Conservation (phyloP, 164 flowering plant genomes). For the Platanus orientalis region DNA sequence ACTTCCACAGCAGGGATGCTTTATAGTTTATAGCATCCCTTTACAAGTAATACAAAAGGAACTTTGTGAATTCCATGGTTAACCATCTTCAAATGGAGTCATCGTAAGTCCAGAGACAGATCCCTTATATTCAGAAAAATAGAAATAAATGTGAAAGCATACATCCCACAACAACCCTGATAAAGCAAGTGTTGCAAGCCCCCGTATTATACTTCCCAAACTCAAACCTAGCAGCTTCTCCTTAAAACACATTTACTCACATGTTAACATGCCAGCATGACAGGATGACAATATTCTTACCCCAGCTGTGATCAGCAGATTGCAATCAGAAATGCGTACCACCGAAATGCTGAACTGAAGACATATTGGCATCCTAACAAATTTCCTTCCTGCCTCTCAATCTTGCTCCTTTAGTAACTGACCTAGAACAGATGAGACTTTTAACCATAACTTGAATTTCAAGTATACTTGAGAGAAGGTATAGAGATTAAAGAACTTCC, state of each 20-base stretch:
- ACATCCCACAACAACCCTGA: constrained; percentile 5
- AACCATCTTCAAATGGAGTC: constrained; percentile 16
- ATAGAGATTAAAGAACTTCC: neutral
- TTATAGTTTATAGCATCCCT: constrained; percentile 10
- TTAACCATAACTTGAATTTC: neutral
- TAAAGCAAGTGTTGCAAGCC: constrained; percentile 3
- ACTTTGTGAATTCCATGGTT: constrained; percentile 12
- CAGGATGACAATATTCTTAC: too few relatives aligned
- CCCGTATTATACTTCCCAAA: neutral
- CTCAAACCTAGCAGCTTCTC: constrained; percentile 8
- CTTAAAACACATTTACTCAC: constrained; percentile 15
- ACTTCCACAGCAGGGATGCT: constrained; percentile 8
- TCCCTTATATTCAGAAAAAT: constrained; percentile 2
- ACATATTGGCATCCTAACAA: neutral
- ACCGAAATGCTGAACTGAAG: neutral
- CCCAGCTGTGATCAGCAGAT: too few relatives aligned
- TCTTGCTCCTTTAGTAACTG: neutral
- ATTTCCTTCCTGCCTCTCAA: neutral
- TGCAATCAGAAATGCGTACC: neutral
- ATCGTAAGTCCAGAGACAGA: constrained; percentile 10
- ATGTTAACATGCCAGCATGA: neutral
- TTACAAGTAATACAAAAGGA: constrained; percentile 15
- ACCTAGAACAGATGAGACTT: neutral
- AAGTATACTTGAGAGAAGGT: neutral
- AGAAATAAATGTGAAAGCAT: constrained; percentile 5